Evolutionary conservation across 139 green algal genomes (phyloP), one percentile per base, ranked within the genome.

Genomic region (Trebouxia sp.): DNA sequence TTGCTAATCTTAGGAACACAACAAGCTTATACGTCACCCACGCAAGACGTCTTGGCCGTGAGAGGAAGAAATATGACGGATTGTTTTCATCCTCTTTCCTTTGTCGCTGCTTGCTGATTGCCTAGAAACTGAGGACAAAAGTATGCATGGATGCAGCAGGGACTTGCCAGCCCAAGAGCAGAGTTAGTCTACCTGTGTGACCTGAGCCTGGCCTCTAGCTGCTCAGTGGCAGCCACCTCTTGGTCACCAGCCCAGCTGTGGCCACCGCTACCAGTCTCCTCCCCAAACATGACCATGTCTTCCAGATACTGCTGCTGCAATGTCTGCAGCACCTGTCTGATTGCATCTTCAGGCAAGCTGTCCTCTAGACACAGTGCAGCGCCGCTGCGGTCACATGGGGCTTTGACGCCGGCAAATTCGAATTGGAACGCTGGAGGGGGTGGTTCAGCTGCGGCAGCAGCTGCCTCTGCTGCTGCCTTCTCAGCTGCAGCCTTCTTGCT

Each of bases 121-220:
- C n/a, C n/a, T n/a, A n/a, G n/a, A n/a, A n/a, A n/a, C n/a, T n/a
- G n/a, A n/a, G n/a, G n/a, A n/a, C n/a, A n/a, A n/a, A n/a, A n/a
- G n/a, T n/a, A n/a, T n/a, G 50, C 50, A 58, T 17, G 50, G 20
- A 58, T 17, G 50, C 50, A 58, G 50, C 50, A 58, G 22, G 50
- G 4, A 58, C 2, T n/a, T n/a, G n/a, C n/a, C n/a, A n/a, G n/a
- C n/a, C n/a, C n/a, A n/a, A n/a, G n/a, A n/a, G n/a, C n/a, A n/a
- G n/a, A n/a, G 65, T 30, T 0, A n/a, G 28, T 28, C 37, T 22
- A 79, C 80, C 88, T 82, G 88, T 94, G 90, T 37, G 83, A 53
- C 22, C 89, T 78, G 28, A 94, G 81, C 17, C 84, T 83, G 7
- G 78, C 78, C 58, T 91, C 89, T 37, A 94, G 84, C 84, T 92